Conservation (phyloP, 805 yeast species). For the Ogataea sp. region DNA sequence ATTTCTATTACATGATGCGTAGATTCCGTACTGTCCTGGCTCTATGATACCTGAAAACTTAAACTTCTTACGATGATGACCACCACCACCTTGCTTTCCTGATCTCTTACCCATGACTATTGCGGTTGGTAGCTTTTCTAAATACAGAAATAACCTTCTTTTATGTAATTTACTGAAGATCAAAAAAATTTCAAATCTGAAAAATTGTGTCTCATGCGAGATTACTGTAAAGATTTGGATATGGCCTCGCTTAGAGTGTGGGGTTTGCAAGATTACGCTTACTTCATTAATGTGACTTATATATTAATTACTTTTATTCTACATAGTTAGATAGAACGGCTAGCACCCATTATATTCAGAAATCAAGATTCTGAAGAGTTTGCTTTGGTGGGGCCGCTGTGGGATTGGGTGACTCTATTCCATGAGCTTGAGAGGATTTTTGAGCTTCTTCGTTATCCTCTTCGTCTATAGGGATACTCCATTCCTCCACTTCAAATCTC, state of each 20-base stretch:
- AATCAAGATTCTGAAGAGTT: background rate
- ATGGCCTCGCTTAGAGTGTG: no score
- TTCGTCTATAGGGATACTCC: conserved; percentile 97
- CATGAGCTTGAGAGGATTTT: background rate
- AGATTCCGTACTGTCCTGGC: conserved; percentile 81
- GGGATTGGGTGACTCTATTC: background rate
- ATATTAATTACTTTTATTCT: no score
- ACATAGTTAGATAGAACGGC: background rate
- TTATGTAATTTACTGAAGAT: no score
- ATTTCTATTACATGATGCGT: conserved; percentile 81
- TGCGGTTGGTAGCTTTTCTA: no score
- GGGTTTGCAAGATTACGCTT: no score
- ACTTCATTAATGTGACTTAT: no score
- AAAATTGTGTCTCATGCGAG: no score
- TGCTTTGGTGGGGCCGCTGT: conserved; percentile 1
- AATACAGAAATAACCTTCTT: no score
- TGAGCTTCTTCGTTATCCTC: conserved; percentile 34
- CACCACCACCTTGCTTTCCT: conserved; percentile 7
- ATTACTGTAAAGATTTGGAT: no score
- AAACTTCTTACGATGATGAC: conserved; percentile 25
- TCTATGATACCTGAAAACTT: conserved; percentile 53
- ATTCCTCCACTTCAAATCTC: conserved; percentile 80
- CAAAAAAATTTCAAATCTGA: no score
- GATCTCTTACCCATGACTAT: conserved; percentile 19
- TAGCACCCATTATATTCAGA: background rate